Base-by-base conservation (phyloP, 2,329 filamentous ascomycete genomes). In the Epichloe hybrida region DNA sequence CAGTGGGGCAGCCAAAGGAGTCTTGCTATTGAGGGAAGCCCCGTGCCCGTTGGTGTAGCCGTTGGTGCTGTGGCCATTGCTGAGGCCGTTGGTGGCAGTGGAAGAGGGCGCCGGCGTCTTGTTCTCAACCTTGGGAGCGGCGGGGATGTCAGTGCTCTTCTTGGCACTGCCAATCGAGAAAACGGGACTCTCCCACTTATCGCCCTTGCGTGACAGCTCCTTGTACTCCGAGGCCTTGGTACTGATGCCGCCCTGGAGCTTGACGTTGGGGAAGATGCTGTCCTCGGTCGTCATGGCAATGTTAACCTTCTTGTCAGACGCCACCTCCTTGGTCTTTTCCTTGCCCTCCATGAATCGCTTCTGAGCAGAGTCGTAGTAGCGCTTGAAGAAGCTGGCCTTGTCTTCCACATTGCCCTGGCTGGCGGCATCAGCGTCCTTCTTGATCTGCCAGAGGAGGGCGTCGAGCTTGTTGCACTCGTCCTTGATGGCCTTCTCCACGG, bases 221-320 rank as follows among this genome's bases (percentile, higher is more conserved):
- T 82, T 88, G 77, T 94, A 97, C 68, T 95, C 88, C 23, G 88
- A 94, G 9, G 91, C 90, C 79, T 95, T 96, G 72, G 81, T 83
- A 59, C 86, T 93, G 65, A 96, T 91, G 50, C 89, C 90, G 23
- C 68, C 68, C 27, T 90, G 89, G 5, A 98, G 76, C 52, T 83
- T 77, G 63, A 98, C 83, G 64, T 91, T 74, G 62, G 88, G 85
- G 83, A 98, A 95, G 57, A 80, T 88, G 57, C 86, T 90, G 63
- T 96, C 88, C 58, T 95, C 80, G 69, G 89, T 81, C 40, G 89
- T 67, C 54, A 69, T 65, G 49, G 67, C 65, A 11, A 69, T 42
- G 48, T 80, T 72, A 64, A 85, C 77, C 70, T 86, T 82, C 66
- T 84, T 88, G 60, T 86, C 81, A 21, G 80, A 71, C 2, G 70